Base-by-base conservation (phyloP, 1,284 basidiomycete genomes). In the Cutaneotrichosporon dermatis region DNA sequence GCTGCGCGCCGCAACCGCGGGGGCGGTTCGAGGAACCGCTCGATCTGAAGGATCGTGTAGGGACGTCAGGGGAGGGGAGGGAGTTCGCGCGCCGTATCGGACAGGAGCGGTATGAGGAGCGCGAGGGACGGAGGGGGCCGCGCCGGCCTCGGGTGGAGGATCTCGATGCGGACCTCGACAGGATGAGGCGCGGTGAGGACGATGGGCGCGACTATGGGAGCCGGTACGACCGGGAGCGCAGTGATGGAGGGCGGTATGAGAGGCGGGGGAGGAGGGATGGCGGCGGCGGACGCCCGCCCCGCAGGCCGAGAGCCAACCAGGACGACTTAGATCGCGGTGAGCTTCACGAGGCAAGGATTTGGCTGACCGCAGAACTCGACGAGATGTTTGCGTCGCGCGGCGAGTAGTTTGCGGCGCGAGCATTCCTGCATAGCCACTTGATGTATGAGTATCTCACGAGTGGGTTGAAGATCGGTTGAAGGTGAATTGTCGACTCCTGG, bases 261-360 rank as follows among this genome's bases (percentile, higher is more conserved):
- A 4, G 54, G 13, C 46, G 37, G 15, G 55, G 46, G n/a, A 51
- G 59, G 37, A 36, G 52, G 15, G 43, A 51, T 8, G 57, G 58
- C 2, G 37, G 56, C 8, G 55, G 62, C 35, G 50, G 44, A 40
- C 34, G 61, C 6, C 16, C 63, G 9, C 56, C 56, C 48, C 56
- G 67, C 41, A 54, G 54, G 55, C 55, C 66, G 41, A 36, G 58
- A 10, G 59, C 57, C 34, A 49, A 53, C 48, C 58, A 66, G 56
- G 74, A 73, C 6, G 74, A 73, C 57, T 57, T 76, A 15, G 74
- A 76, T 56, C 67, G 64, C 41, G 74, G 74, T 76, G 54, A 69
- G 69, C 25, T 62, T 9, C 2, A n/a, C n/a, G 7, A 34, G 4
- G 4, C 6, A 25, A 16, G 35, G 45, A 7, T 6, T 39, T 13